These are phyloP conservation scores for Boletus rufocinnamomeus DNA, from an alignment of 768 basidiomycete genomes.

Conservation along the genomic window DNA sequence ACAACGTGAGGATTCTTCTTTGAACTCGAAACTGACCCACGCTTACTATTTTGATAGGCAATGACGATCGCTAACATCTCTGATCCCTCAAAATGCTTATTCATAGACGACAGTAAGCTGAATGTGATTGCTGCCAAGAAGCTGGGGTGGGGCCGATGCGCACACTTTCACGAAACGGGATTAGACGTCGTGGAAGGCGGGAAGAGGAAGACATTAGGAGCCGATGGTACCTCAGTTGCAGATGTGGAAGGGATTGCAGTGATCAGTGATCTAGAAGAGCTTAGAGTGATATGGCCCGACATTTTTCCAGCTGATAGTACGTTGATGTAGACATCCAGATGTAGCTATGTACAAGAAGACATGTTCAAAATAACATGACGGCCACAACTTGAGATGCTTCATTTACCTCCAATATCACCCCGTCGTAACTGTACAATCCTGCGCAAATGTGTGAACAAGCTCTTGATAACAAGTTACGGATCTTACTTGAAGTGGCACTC, in stretches of 20 bases:
- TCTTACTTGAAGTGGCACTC: constrained; percentile 67
- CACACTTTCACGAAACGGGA: constrained; percentile 75
- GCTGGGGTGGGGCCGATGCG: constrained; percentile 72
- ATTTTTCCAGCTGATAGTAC: constrained; percentile 50
- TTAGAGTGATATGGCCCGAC: constrained; percentile 74
- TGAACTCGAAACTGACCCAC: neutral
- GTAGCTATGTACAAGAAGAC: constrained; percentile 6
- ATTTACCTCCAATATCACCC: constrained; percentile 77
- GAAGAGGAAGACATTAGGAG: constrained; percentile 46
- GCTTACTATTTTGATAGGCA: constrained; percentile 46
- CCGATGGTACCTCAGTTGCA: constrained; percentile 38
- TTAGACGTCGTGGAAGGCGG: constrained; percentile 66
- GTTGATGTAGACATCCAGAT: constrained; percentile 3
- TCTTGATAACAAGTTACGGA: neutral
- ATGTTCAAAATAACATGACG: constrained; percentile 64
- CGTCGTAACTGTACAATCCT: constrained; percentile 71
- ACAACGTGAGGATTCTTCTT: constrained; percentile 43
- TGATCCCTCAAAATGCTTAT: constrained; percentile 73
- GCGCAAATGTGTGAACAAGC: constrained; percentile 2
- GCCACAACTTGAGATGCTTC: constrained; percentile 76
- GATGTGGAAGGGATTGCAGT: constrained; percentile 49
- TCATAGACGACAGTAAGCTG: constrained; percentile 73
- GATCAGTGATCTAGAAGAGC: constrained; percentile 61
- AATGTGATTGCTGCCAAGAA: constrained; percentile 69
- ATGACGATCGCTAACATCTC: constrained; percentile 58